These are phyloP conservation scores for Trichoderma sp. DNA, from an alignment of 2,329 filamentous ascomycete genomes.

Conservation along the genomic window DNA sequence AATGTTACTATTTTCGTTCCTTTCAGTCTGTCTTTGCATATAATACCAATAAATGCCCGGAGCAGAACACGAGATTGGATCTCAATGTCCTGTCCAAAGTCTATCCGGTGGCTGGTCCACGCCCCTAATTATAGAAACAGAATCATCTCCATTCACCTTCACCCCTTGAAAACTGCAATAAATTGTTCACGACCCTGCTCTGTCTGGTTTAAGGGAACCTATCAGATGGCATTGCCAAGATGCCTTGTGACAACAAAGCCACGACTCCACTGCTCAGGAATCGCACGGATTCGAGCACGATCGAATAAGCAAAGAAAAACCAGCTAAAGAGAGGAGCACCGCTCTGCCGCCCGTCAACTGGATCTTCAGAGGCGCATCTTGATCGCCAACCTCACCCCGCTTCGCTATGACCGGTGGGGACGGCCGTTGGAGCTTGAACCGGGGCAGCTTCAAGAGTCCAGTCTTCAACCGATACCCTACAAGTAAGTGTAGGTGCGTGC, in stretches of 20 bases:
- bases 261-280: constrained; percentile 21
- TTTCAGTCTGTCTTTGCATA: background rate
- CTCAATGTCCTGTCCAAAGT: no score
- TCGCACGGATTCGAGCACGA: constrained; percentile 13
- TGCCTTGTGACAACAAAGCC: constrained; percentile 23
- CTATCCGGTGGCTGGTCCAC: no score
- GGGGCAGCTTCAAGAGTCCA: background rate
- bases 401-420: constrained; percentile 9
- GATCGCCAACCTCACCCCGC: constrained; percentile 26
- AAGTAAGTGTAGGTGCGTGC: no score
- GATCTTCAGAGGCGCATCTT: constrained; percentile 22
- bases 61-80: no score
- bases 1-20: background rate
- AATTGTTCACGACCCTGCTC: background rate
- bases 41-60: background rate
- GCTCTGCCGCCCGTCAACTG: constrained; percentile 3
- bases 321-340: no score
- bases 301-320: background rate
- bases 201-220: background rate
- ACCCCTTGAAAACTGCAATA: background rate
- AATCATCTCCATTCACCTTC: no score
- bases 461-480: no score
- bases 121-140: no score
- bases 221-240: constrained; percentile 2
- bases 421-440: background rate